Evolutionary conservation across 768 basidiomycete genomes (phyloP).

Genomic region (Paxillus ammoniavirescens): DNA sequence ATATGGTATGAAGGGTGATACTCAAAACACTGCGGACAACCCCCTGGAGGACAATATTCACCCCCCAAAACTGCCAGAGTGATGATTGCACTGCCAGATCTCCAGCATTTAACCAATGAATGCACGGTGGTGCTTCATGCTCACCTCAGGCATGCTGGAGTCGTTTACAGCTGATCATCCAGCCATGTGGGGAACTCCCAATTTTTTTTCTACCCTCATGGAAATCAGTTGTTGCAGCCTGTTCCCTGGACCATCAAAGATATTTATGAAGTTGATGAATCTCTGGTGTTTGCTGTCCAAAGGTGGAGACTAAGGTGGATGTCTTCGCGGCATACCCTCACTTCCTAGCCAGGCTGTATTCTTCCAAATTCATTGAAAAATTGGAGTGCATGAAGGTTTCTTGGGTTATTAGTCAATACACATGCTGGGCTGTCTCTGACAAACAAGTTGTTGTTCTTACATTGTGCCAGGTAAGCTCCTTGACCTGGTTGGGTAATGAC

Average conservation of each 20-base stretch:
- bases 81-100: background rate
- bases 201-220: slow-evolving; percentile 9
- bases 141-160: background rate
- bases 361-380: background rate
- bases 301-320: background rate
- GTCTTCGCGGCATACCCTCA: background rate
- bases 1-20: background rate
- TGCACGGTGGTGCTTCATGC: background rate
- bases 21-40: background rate
- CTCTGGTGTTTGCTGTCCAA: slow-evolving; percentile 3
- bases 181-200: slow-evolving; percentile 12
- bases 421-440: background rate
- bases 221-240: background rate
- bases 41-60: too few relatives aligned
- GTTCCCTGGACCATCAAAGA: slow-evolving; percentile 16
- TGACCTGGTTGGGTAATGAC: too few relatives aligned
- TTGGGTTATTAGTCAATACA: slow-evolving; percentile 1
- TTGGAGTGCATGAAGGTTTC: background rate
- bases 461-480: background rate
- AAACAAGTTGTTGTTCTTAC: background rate
- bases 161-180: slow-evolving; percentile 4
- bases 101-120: background rate
- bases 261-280: background rate
- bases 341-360: slow-evolving; percentile 1
- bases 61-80: too few relatives aligned